Conservation (phyloP, 192 early-diverging fungal genomes). For the Podila minutissima region DNA sequence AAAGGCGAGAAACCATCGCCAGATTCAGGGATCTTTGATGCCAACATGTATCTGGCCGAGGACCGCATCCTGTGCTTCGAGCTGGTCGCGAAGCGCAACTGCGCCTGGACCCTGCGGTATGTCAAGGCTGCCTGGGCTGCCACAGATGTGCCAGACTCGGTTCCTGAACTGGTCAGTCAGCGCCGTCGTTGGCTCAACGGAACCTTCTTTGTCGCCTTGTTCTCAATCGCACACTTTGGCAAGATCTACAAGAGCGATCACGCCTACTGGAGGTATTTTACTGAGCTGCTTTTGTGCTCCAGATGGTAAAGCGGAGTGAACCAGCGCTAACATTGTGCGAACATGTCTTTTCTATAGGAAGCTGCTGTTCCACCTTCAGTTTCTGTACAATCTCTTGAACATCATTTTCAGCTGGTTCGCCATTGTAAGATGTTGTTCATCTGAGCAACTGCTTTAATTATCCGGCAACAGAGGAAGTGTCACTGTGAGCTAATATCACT, state of each 20-base stretch:
- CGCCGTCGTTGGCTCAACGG: constrained; percentile 87
- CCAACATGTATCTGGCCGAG: constrained; percentile 74
- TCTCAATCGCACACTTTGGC: constrained; percentile 71
- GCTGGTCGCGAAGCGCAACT: constrained; percentile 75
- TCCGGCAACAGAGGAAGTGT: too few relatives aligned
- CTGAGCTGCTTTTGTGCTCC: background rate
- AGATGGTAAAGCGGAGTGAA: background rate
- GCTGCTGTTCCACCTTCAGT: constrained; percentile 78
- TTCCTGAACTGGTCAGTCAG: constrained; percentile 83
- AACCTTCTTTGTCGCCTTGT: constrained; percentile 80
- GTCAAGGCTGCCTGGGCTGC: constrained; percentile 77
- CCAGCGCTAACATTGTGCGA: background rate
- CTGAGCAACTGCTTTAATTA: background rate
- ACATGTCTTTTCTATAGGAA: constrained; percentile 59
- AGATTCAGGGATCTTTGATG: constrained; percentile 68
- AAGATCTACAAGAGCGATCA: constrained; percentile 77
- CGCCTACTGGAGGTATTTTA: constrained; percentile 50
- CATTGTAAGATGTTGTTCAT: constrained; percentile 53
- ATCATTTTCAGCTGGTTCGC: constrained; percentile 94
- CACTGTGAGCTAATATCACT: background rate
- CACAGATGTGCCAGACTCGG: constrained; percentile 79
- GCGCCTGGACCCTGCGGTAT: constrained; percentile 76
- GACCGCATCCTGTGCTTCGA: constrained; percentile 89
- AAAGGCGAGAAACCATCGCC: constrained; percentile 74
- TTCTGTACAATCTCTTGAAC: constrained; percentile 85